Evolutionary conservation across 805 yeast species (phyloP).

Genomic region (Metschnikowia similis): DNA sequence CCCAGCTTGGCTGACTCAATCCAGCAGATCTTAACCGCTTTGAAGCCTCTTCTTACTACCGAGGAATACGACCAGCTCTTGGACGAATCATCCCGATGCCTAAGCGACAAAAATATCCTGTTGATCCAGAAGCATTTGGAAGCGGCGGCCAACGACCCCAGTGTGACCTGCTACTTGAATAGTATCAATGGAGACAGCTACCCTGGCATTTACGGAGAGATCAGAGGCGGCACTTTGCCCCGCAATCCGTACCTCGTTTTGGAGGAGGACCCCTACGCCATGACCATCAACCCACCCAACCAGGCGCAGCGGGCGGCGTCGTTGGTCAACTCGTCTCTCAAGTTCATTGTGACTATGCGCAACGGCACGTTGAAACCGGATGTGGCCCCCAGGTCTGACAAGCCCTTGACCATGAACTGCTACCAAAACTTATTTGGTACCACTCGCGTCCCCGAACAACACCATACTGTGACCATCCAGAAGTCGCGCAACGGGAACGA

Average conservation of each 20-base stretch:
- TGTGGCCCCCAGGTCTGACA: slow-evolving; percentile 44
- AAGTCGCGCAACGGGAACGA: slow-evolving; percentile 27
- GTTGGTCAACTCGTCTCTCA: slow-evolving; percentile 58
- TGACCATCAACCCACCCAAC: slow-evolving; percentile 51
- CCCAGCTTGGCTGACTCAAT: slow-evolving; percentile 52
- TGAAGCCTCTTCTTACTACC: slow-evolving; percentile 54
- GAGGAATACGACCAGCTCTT: slow-evolving; percentile 49
- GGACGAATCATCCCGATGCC: slow-evolving; percentile 42
- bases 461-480: slow-evolving; percentile 37
- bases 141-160: slow-evolving; percentile 36
- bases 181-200: slow-evolving; percentile 46
- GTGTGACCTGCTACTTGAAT: slow-evolving; percentile 49
- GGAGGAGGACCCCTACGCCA: slow-evolving; percentile 67
- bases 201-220: slow-evolving; percentile 59
- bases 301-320: slow-evolving; percentile 69
- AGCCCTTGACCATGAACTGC: slow-evolving; percentile 63
- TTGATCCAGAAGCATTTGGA: slow-evolving; percentile 52
- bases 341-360: slow-evolving; percentile 60
- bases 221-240: slow-evolving; percentile 65
- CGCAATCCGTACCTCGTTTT: slow-evolving; percentile 72
- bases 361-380: slow-evolving; percentile 55
- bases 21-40: slow-evolving; percentile 48
- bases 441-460: slow-evolving; percentile 44
- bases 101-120: slow-evolving; percentile 37
- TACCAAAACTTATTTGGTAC: slow-evolving; percentile 67